These are phyloP conservation scores for Taphrina communis DNA, from an alignment of 1,139 yeast genomes.

Conservation along the genomic window DNA sequence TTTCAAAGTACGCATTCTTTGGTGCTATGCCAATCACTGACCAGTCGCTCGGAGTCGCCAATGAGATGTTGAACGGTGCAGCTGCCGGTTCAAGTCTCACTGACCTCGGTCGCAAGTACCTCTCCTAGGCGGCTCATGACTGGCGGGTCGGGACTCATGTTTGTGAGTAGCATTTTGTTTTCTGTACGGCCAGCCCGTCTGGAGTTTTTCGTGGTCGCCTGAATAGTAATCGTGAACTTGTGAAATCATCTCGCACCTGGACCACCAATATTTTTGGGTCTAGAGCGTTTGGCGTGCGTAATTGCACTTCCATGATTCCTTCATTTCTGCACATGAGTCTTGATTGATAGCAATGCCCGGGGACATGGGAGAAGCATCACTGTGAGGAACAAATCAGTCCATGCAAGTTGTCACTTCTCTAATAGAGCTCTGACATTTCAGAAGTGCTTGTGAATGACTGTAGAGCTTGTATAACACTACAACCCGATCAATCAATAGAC, in stretches of 20 bases:
- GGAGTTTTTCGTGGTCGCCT: constrained; percentile 3
- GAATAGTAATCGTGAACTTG: constrained; percentile 10
- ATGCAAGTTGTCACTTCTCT: neutral
- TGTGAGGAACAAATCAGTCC: neutral
- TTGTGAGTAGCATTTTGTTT: constrained; percentile 10
- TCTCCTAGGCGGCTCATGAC: neutral
- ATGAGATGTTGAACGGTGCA: constrained; percentile 29
- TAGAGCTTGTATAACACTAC: too few relatives aligned
- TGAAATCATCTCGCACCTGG: neutral
- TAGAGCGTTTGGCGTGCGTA: too few relatives aligned
- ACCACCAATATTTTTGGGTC: too few relatives aligned
- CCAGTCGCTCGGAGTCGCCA: constrained; percentile 24
- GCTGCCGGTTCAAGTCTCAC: constrained; percentile 35
- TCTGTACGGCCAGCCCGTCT: constrained; percentile 1
- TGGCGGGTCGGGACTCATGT: neutral
- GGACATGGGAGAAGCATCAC: too few relatives aligned
- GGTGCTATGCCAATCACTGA: constrained; percentile 37
- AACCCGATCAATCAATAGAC: too few relatives aligned
- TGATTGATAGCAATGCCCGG: too few relatives aligned
- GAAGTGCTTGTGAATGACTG: too few relatives aligned
- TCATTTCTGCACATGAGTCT: too few relatives aligned
- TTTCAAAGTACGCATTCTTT: constrained; percentile 34
- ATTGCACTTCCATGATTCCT: too few relatives aligned
- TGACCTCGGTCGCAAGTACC: constrained; percentile 30
- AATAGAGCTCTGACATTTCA: too few relatives aligned